Evolutionary conservation across 2,329 filamentous ascomycete species (phyloP).

Genomic region (Cladosporium sphaerospermum): DNA sequence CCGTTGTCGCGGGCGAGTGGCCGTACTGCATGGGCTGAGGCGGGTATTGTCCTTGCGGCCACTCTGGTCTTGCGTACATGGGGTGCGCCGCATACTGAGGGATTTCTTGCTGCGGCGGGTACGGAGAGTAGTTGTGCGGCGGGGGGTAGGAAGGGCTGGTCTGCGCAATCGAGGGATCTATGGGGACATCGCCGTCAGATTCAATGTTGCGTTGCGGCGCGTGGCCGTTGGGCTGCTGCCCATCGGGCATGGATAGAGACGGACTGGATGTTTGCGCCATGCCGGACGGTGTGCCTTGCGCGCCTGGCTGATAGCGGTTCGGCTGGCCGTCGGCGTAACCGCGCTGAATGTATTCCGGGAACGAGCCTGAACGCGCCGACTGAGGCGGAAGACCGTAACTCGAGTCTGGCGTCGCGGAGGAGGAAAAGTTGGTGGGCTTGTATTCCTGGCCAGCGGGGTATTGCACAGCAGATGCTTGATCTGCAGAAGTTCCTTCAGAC

Average conservation of each 20-base stretch:
- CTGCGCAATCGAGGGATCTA: conserved; percentile 96
- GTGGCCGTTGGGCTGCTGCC: conserved; percentile 62
- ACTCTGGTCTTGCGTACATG: conserved; percentile 64
- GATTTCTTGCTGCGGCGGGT: conserved; percentile 78
- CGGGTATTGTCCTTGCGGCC: conserved; percentile 57
- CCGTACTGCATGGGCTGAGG: conserved; percentile 40
- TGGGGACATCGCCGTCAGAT: conserved; percentile 95
- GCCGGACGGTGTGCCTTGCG: conserved; percentile 69
- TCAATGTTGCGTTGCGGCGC: conserved; percentile 54
- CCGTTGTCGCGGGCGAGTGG: conserved; percentile 52
- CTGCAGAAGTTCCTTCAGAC: conserved; percentile 82
- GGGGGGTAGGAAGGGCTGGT: conserved; percentile 88
- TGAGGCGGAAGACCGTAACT: conserved; percentile 71
- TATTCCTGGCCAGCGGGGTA: conserved; percentile 79
- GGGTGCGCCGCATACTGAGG: conserved; percentile 64
- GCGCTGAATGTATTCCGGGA: conserved; percentile 81
- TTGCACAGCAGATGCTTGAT: conserved; percentile 88
- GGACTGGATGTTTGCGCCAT: conserved; percentile 99
- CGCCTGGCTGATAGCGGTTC: conserved; percentile 66
- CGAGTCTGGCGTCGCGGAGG: conserved; percentile 71
- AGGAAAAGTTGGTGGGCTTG: conserved; percentile 64
- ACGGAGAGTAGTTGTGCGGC: conserved; percentile 75
- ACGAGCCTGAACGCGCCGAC: conserved; percentile 72
- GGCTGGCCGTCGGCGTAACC: conserved; percentile 61
- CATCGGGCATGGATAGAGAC: conserved; percentile 85